Evolutionary conservation across 345 rosid species (phyloP), one percentile per base, ranked within the genome.

Genomic region (Eucalyptus sp.): DNA sequence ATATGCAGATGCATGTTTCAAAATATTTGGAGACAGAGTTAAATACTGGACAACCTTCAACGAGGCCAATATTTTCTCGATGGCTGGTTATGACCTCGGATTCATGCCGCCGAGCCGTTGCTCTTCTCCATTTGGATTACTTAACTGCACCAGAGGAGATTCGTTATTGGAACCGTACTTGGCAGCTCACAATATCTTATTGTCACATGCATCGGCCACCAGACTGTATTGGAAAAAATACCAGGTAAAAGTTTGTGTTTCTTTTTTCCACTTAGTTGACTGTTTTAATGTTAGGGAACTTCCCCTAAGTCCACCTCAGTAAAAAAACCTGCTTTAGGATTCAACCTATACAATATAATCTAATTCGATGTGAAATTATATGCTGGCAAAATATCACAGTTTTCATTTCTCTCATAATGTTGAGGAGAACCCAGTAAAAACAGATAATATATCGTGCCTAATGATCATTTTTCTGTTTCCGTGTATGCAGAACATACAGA

Each of bases 171-270:
- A 97, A 91, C 95, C 99, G 86, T 96, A 96, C 90, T 5, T 94
- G 56, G 97, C 89, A 60, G 94, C 89, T 84, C 99, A 96, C 90
- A 91, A 97, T 90, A 90, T 96, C n/a, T 88, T 97, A 90, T 64
- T 97, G 88, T 96, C 99, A 20, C 99, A 97, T 89, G 98, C 96
- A 66, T 94, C 96, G 9, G 93, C 93, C 58, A 92, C 96, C 71
- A 94, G 89, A 88, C 31, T 97, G 89, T 96, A 97, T 92, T 88
- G 17, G 92, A 91, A 86, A 27, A 96, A 93, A 80, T 96, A 96
- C 89, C 95, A 93, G 95, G 99, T 94, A 87, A 33, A 8, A 76
- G 48, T 41, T 76, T 1, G 12, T 20, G 64, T 41, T 18, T 41
- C 22, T 37, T 16, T 22, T 68, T 76, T 76, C 43, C 8, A 12